These are phyloP conservation scores for Fraxinus dipetala DNA, from an alignment of 305 asterid genomes.

Conservation along the genomic window DNA sequence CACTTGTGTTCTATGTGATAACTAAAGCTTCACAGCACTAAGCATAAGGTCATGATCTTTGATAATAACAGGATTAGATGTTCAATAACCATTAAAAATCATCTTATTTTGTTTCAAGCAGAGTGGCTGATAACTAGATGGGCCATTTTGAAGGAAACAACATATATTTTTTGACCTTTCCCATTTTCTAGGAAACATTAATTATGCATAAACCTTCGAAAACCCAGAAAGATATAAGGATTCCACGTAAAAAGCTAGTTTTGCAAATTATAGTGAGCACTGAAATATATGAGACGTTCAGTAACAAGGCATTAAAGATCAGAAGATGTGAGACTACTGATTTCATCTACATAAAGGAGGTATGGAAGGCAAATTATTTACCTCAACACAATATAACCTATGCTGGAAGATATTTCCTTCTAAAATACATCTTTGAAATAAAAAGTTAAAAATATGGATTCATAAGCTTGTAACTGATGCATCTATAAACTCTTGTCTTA, in stretches of 20 bases:
- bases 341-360: neutral
- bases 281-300: neutral
- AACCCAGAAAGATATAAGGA: neutral
- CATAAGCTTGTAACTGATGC: slow-evolving; percentile 9
- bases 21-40: slow-evolving; percentile 7
- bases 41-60: neutral
- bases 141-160: neutral
- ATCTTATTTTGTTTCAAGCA: neutral
- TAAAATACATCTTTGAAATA: neutral
- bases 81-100: neutral
- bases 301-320: neutral
- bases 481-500: neutral
- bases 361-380: neutral
- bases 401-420: neutral
- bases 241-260: neutral
- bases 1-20: neutral
- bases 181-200: neutral
- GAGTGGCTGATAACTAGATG: neutral
- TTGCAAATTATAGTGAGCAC: neutral
- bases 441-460: slow-evolving; percentile 4
- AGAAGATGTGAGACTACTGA: neutral
- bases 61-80: neutral
- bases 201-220: neutral
- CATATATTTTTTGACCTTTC: neutral
- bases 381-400: neutral